Percentiles rank a stretch among this genome's conserved stretches.
Evolutionary conservation across 257 asterid species (phyloP).

Genomic region (Pogostemon cablin): DNA sequence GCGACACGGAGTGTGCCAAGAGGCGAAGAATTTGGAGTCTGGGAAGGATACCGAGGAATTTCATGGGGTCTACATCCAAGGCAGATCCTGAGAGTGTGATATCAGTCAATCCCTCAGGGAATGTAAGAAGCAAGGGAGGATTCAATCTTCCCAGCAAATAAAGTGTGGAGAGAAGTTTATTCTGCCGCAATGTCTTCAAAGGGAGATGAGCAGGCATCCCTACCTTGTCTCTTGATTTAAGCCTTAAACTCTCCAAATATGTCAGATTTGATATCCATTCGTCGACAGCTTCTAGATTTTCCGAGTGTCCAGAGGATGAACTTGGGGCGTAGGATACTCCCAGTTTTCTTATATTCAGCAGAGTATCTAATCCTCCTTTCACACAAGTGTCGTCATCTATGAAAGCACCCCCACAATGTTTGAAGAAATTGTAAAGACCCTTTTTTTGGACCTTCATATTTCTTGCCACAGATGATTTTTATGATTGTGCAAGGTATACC

Average conservation of each 20-base stretch:
- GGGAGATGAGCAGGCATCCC: slow-evolving; percentile 28
- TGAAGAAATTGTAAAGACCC: slow-evolving; percentile 29
- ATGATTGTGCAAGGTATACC: no score
- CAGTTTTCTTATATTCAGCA: slow-evolving; percentile 27
- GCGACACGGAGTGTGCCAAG: slow-evolving; percentile 10
- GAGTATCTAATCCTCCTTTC: slow-evolving; percentile 23
- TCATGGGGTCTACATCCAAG: slow-evolving; percentile 30
- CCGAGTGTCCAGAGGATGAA: neutral
- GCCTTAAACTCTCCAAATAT: slow-evolving; percentile 31
- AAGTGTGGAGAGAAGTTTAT: slow-evolving; percentile 23
- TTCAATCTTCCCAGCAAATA: slow-evolving; percentile 37
- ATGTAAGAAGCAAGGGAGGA: neutral
- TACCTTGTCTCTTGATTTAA: slow-evolving; percentile 29
- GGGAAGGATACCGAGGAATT: slow-evolving; percentile 23
- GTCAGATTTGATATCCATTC: slow-evolving; percentile 32
- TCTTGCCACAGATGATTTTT: no score
- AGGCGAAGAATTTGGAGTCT: slow-evolving; percentile 33
- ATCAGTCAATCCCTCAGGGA: slow-evolving; percentile 30
- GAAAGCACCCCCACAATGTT: slow-evolving; percentile 43
- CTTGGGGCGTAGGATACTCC: slow-evolving; percentile 36
- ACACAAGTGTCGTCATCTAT: slow-evolving; percentile 33
- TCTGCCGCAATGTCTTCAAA: slow-evolving; percentile 18
- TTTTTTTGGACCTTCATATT: no score
- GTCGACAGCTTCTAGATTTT: slow-evolving; percentile 25
- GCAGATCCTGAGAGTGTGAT: slow-evolving; percentile 36